Evolutionary conservation across 257 asterid species (phyloP).

Genomic region (Jasminum sambac): DNA sequence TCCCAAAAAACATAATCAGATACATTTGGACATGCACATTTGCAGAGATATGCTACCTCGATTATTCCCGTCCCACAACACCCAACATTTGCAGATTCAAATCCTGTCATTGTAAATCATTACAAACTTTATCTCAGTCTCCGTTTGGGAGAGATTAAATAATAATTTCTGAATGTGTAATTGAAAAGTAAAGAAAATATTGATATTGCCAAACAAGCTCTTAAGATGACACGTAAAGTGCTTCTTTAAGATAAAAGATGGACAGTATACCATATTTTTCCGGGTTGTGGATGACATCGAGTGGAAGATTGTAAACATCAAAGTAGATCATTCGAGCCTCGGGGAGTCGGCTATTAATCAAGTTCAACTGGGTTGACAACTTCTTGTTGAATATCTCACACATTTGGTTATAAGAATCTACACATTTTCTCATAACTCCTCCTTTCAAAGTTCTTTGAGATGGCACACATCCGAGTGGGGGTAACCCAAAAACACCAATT

Average conservation of each 20-base stretch:
- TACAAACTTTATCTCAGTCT: background rate
- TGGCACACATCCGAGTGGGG: slow-evolving; percentile 77
- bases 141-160: too few species aligned
- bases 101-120: slow-evolving; percentile 40
- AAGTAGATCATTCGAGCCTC: slow-evolving; percentile 41
- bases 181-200: too few species aligned
- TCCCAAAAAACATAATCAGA: slow-evolving; percentile 60
- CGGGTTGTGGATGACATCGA: slow-evolving; percentile 53
- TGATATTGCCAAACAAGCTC: too few species aligned
- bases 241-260: slow-evolving; percentile 36
- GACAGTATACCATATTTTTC: slow-evolving; percentile 51
- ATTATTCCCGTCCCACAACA: slow-evolving; percentile 67
- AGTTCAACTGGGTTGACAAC: slow-evolving; percentile 35
- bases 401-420: slow-evolving; percentile 38
- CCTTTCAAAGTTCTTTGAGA: slow-evolving; percentile 72
- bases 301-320: slow-evolving; percentile 47
- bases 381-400: slow-evolving; percentile 46
- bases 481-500: slow-evolving; percentile 53
- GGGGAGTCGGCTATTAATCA: slow-evolving; percentile 32
- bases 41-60: slow-evolving; percentile 57
- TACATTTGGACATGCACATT: slow-evolving; percentile 40
- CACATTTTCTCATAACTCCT: slow-evolving; percentile 49
- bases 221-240: slow-evolving; percentile 21
- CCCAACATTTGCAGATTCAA: slow-evolving; percentile 41
- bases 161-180: too few species aligned